phyloP scores from a whole-genome alignment of 345 rosid species.

The Noccaea bulbosa region DNA sequence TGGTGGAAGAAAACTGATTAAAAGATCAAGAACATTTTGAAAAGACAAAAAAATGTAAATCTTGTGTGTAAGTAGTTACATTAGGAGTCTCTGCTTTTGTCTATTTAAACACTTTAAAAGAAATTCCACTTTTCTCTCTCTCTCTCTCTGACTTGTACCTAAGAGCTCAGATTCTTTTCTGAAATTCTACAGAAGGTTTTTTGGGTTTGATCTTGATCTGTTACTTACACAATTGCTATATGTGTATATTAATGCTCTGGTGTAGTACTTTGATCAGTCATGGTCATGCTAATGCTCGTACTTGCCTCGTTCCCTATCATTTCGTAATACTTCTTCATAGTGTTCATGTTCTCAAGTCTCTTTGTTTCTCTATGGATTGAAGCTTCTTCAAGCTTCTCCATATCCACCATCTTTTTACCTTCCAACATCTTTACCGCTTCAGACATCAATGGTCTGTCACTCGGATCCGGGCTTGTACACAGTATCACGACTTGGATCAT shows the following conservation, averaged over 20 bases:
- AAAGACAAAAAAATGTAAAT: slow-evolving; percentile 36
- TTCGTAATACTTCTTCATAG: slow-evolving; percentile 43
- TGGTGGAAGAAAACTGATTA: slow-evolving; percentile 59
- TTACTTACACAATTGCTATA: slow-evolving; percentile 6
- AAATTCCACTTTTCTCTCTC: slow-evolving; percentile 22
- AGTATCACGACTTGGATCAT: slow-evolving; percentile 51
- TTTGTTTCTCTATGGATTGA: slow-evolving; percentile 19
- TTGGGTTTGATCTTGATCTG: slow-evolving; percentile 25
- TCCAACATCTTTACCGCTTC: slow-evolving; percentile 58
- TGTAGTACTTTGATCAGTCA: slow-evolving; percentile 21
- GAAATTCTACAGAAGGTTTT: slow-evolving; percentile 9
- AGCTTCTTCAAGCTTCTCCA: slow-evolving; percentile 33
- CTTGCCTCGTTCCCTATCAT: slow-evolving; percentile 6
- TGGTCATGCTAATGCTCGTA: slow-evolving; percentile 12
- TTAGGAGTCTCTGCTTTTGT: slow-evolving; percentile 43
- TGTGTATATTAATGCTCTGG: slow-evolving; percentile 10
- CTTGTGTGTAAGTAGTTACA: slow-evolving; percentile 47
- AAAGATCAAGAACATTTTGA: slow-evolving; percentile 29
- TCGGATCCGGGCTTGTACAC: slow-evolving; percentile 41
- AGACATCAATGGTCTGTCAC: slow-evolving; percentile 55
- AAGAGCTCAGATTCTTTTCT: slow-evolving; percentile 28
- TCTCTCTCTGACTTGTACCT: slow-evolving; percentile 30
- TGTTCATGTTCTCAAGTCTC: slow-evolving; percentile 26
- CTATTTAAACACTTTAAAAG: slow-evolving; percentile 26
- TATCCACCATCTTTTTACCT: slow-evolving; percentile 44